Percentiles rank a stretch among this genome's conserved stretches.
phyloP scores from a whole-genome alignment of 345 rosid species.

The Acer campestre region DNA sequence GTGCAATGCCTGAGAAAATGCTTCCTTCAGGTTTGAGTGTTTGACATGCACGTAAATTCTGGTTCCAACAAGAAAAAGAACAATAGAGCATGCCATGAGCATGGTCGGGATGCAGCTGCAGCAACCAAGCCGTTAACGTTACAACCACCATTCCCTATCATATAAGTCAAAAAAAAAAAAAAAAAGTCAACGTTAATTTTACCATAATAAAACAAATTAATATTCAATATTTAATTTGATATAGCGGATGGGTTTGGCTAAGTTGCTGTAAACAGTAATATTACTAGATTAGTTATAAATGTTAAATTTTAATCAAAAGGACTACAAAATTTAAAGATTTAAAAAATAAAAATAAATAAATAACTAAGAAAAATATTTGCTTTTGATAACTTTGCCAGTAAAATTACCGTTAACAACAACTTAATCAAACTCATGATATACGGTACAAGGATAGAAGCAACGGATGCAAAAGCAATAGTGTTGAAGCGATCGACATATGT shows the following conservation, averaged over 20 bases:
- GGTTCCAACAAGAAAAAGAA: constrained; percentile 54
- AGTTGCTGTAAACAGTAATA: too few relatives aligned
- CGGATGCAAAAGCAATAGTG: constrained; percentile 37
- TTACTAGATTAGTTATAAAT: too few relatives aligned
- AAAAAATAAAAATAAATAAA: too few relatives aligned
- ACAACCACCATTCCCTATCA: constrained; percentile 67
- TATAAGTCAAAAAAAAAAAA: neutral
- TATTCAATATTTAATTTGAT: neutral
- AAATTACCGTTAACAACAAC: too few relatives aligned
- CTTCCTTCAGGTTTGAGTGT: constrained; percentile 60
- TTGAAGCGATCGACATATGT: too few relatives aligned
- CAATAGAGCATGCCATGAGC: constrained; percentile 50
- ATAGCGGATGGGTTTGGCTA: too few relatives aligned
- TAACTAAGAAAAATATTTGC: neutral
- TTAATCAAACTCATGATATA: too few relatives aligned
- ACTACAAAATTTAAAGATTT: too few relatives aligned
- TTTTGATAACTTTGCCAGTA: too few relatives aligned
- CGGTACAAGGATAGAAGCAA: constrained; percentile 60
- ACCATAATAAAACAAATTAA: neutral
- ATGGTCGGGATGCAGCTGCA: constrained; percentile 59
- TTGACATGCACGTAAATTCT: constrained; percentile 55
- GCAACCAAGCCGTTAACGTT: constrained; percentile 72
- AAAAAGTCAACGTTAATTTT: neutral
- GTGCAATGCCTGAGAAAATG: constrained; percentile 23
- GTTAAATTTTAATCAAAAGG: too few relatives aligned